A percentile compares a stretch with the other conserved stretches of the same genome.
phyloP scores from a whole-genome alignment of 108 stramenopile species.

The Epipyxis sp. region DNA sequence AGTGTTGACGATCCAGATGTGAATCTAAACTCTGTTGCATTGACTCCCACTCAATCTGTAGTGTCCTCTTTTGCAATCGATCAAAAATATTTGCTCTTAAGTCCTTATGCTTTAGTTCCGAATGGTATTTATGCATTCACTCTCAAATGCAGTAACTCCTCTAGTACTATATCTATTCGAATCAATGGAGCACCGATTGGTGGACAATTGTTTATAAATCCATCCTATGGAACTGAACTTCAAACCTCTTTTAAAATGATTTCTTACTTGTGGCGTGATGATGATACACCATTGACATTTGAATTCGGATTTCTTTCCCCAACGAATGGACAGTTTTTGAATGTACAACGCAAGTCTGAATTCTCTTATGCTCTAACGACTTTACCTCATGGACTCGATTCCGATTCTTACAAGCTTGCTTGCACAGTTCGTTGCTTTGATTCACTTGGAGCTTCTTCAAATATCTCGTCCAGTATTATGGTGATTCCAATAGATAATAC shows the following conservation, averaged over 20 bases:
- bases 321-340: not conserved
- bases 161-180: constrained; percentile 19
- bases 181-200: constrained; percentile 12
- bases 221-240: constrained; percentile 8
- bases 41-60: not conserved
- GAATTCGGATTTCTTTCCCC: not conserved
- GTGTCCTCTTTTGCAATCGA: too few relatives aligned
- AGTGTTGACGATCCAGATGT: not conserved
- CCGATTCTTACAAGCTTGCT: not conserved
- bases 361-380: not conserved
- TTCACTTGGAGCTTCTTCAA: not conserved
- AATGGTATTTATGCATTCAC: not conserved
- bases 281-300: constrained; percentile 18
- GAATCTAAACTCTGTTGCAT: not conserved
- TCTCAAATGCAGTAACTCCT: not conserved
- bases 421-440: constrained; percentile 6
- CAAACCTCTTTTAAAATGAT: not conserved
- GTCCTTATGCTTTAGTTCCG: not conserved
- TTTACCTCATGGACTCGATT: constrained; percentile 2
- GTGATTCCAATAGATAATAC: not conserved
- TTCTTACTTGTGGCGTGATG: constrained; percentile 11
- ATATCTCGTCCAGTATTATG: not conserved
- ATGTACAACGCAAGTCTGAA: not conserved
- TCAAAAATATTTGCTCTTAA: constrained; percentile 3
- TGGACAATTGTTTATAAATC: constrained; percentile 11